Evolutionary conservation across 306 rosid species (phyloP).

Genomic region (Trichosanthes cucumerina): DNA sequence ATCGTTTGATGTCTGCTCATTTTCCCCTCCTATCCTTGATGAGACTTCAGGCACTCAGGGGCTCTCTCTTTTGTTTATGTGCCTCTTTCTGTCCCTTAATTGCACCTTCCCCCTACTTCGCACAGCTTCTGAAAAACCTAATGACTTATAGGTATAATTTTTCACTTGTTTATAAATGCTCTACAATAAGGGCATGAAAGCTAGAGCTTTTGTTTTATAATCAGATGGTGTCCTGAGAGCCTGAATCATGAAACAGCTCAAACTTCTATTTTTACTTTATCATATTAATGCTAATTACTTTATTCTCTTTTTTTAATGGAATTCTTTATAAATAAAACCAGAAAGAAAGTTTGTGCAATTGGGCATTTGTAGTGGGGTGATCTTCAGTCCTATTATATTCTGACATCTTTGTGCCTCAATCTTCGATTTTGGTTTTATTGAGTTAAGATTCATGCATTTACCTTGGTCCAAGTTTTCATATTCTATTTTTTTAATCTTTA

Average conservation of each 20-base stretch:
- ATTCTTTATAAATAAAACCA: background rate
- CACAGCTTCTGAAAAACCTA: background rate
- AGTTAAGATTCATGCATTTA: background rate
- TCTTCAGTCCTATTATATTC: background rate
- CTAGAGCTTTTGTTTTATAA: background rate
- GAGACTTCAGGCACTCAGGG: background rate
- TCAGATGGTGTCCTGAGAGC: background rate
- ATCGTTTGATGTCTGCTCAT: too few species aligned
- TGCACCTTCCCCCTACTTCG: background rate
- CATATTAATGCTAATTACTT: background rate
- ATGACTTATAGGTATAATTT: background rate
- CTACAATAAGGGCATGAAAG: background rate
- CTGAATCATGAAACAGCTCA: background rate
- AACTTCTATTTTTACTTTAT: background rate
- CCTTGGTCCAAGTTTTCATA: conserved; percentile 1
- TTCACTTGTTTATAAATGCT: background rate
- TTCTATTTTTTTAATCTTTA: background rate
- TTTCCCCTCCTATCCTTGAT: background rate
- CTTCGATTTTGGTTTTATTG: background rate
- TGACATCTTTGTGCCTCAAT: background rate
- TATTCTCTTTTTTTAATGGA: background rate
- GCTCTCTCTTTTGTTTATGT: background rate
- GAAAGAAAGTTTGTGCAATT: background rate
- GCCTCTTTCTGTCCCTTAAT: background rate
- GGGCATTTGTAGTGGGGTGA: background rate